Evolutionary conservation across 2,329 filamentous ascomycete genomes (phyloP).

Genomic region (Colletotrichum sp.): DNA sequence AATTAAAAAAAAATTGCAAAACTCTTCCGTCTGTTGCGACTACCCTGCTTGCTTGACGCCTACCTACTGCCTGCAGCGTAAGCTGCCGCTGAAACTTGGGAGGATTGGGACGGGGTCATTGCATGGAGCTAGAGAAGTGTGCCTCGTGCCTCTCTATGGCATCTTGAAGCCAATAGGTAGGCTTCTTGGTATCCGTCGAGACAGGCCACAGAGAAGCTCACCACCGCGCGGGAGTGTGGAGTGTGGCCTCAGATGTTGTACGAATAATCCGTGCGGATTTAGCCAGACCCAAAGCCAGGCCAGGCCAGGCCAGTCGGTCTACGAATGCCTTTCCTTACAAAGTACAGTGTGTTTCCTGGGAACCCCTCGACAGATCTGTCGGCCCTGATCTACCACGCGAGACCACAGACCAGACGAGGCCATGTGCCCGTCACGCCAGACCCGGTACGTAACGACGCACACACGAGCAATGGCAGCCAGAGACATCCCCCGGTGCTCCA

Average conservation of each 20-base stretch:
- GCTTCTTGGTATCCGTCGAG: background rate
- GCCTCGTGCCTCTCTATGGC: background rate
- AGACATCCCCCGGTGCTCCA: background rate
- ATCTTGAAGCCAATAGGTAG: background rate
- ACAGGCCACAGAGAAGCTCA: background rate
- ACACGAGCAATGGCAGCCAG: background rate
- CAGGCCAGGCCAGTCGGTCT: background rate
- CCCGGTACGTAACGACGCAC: background rate
- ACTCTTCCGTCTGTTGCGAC: background rate
- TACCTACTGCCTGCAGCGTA: background rate
- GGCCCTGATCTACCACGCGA: conserved; percentile 17
- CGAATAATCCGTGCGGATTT: background rate
- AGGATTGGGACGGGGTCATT: conserved; percentile 9
- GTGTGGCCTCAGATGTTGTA: background rate
- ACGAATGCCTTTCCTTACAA: background rate
- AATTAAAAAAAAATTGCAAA: background rate
- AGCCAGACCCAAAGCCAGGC: background rate
- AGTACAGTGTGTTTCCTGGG: background rate
- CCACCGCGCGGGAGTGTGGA: background rate
- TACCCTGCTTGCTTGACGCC: background rate
- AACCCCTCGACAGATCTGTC: conserved; percentile 8
- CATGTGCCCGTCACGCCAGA: conserved; percentile 15
- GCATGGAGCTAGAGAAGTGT: conserved; percentile 15
- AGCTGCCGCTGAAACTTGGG: conserved; percentile 17
- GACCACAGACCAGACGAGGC: conserved; percentile 15